Percentiles rank a stretch among this genome's conserved stretches.
Conservation (phyloP, 345 rosid genomes). For the Atalantia buxifolia region DNA sequence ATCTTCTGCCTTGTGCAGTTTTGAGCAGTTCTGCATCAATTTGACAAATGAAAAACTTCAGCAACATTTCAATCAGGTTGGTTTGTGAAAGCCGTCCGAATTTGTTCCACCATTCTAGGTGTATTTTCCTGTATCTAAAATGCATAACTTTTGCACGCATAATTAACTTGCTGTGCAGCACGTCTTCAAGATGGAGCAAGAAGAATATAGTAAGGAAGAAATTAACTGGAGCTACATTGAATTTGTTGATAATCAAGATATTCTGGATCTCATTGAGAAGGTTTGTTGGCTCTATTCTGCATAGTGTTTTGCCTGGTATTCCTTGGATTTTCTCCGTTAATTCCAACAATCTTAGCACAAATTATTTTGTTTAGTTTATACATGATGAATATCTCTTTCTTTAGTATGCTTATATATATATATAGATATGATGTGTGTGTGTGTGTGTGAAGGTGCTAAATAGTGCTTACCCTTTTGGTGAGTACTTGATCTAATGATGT, state of each 20-base stretch:
- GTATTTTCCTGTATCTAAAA: constrained; percentile 16
- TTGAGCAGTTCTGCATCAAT: constrained; percentile 99
- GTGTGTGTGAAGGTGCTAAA: neutral
- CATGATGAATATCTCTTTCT: neutral
- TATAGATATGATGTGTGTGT: too few species aligned
- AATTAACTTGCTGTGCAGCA: constrained; percentile 53
- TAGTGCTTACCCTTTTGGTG: neutral
- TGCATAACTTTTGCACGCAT: constrained; percentile 18
- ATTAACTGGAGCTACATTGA: constrained; percentile 99
- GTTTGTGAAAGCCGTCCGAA: constrained; percentile 14
- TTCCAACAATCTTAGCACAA: neutral
- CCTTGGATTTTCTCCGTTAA: neutral
- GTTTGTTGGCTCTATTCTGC: constrained; percentile 39
- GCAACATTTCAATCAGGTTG: constrained; percentile 99
- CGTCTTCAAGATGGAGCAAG: constrained; percentile 99
- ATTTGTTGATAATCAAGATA: constrained; percentile 89
- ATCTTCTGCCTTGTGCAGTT: constrained; percentile 54
- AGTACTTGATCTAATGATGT: neutral
- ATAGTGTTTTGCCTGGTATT: constrained; percentile 8
- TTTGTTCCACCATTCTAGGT: constrained; percentile 11
- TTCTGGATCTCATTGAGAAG: constrained; percentile 97
- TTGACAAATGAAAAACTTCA: constrained; percentile 99
- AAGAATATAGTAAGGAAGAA: constrained; percentile 93
- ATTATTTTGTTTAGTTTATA: neutral
- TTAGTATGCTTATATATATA: neutral